Base-by-base conservation (phyloP, 23 red algal genomes). In the Gracilaria gracilis region DNA sequence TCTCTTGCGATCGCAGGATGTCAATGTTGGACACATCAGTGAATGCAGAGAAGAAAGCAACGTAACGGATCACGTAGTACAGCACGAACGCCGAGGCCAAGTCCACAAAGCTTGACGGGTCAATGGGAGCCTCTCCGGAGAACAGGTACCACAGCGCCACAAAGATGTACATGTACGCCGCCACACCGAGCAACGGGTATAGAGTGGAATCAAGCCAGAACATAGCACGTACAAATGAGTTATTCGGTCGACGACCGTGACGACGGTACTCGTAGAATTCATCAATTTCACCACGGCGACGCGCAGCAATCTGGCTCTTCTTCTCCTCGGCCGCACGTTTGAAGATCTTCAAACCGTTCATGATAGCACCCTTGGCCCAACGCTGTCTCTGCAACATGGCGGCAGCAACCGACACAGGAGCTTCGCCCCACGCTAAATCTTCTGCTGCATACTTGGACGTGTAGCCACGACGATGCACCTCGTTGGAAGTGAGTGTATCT, bases 281-380 rank as follows among this genome's bases (percentile, higher is more conserved):
- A 51, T 86, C 82, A 25, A 94, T 86, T 72, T 94, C 91, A 19
- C 82, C 82, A 47, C 83, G 82, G 36, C 91, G 82, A 57, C 91
- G 82, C 51, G 72, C 83, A 27, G 35, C 72, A 27, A 67, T 48
- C 53, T 72, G 48, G 23, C 80, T 62, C 75, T 87, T 77, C 55
- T 82, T 51, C 35, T 93, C 79, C 11, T 70, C 71, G 6, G 66
- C 64, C 33, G 75, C 32, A 6, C 75, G 64, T 27, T 83, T 35
- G 47, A 94, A 87, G 61, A 94, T 94, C 72, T 87, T 86, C 57
- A 94, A 59, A 4, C 91, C 91, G 44, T 94, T 94, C 91, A 94
- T 94, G 37, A 94, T 78, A 28, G 91, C 91, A 65, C 91, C 91
- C 58, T 94, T 94, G 13, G 91, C 91, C 91, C 91, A 94, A 42